These are phyloP conservation scores for Nasturtium officinale DNA, from an alignment of 345 rosid species.

Conservation along the genomic window DNA sequence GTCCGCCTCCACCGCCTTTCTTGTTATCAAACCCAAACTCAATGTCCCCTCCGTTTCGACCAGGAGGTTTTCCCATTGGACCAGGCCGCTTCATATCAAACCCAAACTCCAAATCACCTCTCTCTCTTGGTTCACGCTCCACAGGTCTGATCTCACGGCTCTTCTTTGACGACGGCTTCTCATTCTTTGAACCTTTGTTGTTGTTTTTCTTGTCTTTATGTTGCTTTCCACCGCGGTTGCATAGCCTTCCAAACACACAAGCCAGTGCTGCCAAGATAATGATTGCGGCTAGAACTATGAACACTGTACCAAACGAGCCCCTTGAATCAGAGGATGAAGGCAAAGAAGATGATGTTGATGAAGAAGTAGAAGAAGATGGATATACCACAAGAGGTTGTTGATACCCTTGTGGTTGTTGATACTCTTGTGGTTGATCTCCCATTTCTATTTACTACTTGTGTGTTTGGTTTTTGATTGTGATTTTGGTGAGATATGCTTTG, in stretches of 20 bases:
- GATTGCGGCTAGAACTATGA: conserved; percentile 47
- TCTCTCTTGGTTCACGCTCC: conserved; percentile 45
- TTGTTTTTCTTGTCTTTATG: conserved; percentile 33
- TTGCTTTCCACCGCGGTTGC: conserved; percentile 40
- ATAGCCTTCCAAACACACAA: conserved; percentile 50
- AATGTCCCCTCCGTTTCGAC: conserved; percentile 38
- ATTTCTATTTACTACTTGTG: conserved; percentile 6
- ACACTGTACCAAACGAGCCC: conserved; percentile 79
- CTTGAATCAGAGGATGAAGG: conserved; percentile 51
- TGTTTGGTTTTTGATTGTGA: background rate
- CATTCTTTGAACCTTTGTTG: conserved; percentile 36
- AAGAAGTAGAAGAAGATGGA: conserved; percentile 54
- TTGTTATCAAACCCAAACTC: conserved; percentile 48
- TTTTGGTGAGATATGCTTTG: background rate
- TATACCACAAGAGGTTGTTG: conserved; percentile 56
- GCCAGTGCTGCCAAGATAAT: conserved; percentile 48
- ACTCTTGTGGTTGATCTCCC: conserved; percentile 37
- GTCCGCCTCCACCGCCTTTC: conserved; percentile 34
- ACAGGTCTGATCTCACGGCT: conserved; percentile 42
- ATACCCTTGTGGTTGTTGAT: background rate
- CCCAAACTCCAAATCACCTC: conserved; percentile 46
- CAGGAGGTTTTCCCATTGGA: conserved; percentile 29
- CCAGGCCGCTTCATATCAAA: conserved; percentile 43
- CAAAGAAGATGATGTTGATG: conserved; percentile 24
- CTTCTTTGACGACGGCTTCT: conserved; percentile 35